phyloP scores from a whole-genome alignment of 345 rosid genomes.

The Hevea brasiliensis region DNA sequence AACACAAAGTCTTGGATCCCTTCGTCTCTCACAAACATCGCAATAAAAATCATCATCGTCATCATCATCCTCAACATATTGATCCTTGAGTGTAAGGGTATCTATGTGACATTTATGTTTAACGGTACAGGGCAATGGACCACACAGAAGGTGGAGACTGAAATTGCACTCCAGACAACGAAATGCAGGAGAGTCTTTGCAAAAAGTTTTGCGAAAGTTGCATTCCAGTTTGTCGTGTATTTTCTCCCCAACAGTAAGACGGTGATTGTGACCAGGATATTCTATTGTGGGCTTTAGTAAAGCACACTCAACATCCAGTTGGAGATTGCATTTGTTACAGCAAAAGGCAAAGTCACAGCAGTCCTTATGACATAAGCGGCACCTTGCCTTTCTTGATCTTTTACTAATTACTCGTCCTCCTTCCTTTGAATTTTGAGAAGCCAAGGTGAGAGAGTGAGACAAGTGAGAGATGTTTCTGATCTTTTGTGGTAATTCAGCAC shows the following conservation, averaged over 20 bases:
- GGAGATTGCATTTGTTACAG: not conserved
- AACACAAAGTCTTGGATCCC: not conserved
- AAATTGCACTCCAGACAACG: slow-evolving; percentile 11
- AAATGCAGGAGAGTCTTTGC: not conserved
- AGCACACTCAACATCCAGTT: not conserved
- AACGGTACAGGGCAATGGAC: slow-evolving; percentile 12
- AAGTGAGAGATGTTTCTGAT: slow-evolving; percentile 4
- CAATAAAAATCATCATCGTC: slow-evolving; percentile 10
- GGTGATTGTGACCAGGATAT: not conserved
- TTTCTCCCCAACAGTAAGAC: not conserved
- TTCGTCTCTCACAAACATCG: slow-evolving; percentile 15
- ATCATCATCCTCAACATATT: not conserved
- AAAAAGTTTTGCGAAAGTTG: not conserved
- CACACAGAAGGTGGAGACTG: slow-evolving; percentile 14
- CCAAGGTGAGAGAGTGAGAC: slow-evolving; percentile 1
- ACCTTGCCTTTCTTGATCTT: not conserved
- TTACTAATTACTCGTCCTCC: too few species aligned
- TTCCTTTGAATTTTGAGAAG: too few species aligned
- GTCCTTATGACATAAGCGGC: not conserved
- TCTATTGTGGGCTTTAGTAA: not conserved
- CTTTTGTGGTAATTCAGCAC: slow-evolving; percentile 4
- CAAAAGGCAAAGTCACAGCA: not conserved
- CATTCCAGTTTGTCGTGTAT: not conserved
- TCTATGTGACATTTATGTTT: slow-evolving; percentile 13
- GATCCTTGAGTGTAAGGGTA: not conserved